Evolutionary conservation across 495 filamentous ascomycete genomes (phyloP).

Genomic region (Aspergillus olivimuriae): DNA sequence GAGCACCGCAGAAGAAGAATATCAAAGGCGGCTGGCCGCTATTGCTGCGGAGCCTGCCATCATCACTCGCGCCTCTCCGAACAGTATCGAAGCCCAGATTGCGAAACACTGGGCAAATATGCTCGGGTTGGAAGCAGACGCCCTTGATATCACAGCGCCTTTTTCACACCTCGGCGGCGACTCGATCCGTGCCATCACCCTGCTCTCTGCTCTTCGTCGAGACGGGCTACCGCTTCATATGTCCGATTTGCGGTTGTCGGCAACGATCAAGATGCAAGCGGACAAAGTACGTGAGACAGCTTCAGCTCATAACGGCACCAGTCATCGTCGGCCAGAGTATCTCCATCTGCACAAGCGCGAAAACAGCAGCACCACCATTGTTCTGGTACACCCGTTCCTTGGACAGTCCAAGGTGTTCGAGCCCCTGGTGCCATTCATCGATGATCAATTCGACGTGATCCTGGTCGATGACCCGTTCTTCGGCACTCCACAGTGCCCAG

Average conservation of each 20-base stretch:
- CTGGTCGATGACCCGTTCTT: constrained; percentile 3
- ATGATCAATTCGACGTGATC: not conserved
- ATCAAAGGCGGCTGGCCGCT: not conserved
- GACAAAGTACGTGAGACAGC: not conserved
- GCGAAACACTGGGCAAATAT: constrained; percentile 2
- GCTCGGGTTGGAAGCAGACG: not conserved
- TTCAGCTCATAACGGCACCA: not conserved
- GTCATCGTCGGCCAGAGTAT: not conserved
- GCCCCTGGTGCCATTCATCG: not conserved
- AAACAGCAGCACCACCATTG: not conserved
- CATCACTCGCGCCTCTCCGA: not conserved
- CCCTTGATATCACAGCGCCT: constrained; percentile 1
- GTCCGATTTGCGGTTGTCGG: not conserved
- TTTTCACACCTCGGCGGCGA: constrained; percentile 3
- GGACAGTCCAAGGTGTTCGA: not conserved
- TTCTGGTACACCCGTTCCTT: constrained; percentile 1
- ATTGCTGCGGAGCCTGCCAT: not conserved
- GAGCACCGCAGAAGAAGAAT: not conserved
- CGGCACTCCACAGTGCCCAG: not conserved
- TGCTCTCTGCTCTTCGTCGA: constrained; percentile 1
- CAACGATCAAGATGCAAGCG: constrained; percentile 1
- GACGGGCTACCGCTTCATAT: not conserved
- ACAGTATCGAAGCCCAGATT: constrained; percentile 1
- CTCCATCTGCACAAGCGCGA: not conserved
- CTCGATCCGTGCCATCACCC: constrained; percentile 3